Percentiles rank a stretch among this genome's conserved stretches.
These are phyloP conservation scores for Davidsoniella virescens DNA, from an alignment of 2,329 filamentous ascomycete genomes.

Conservation along the genomic window DNA sequence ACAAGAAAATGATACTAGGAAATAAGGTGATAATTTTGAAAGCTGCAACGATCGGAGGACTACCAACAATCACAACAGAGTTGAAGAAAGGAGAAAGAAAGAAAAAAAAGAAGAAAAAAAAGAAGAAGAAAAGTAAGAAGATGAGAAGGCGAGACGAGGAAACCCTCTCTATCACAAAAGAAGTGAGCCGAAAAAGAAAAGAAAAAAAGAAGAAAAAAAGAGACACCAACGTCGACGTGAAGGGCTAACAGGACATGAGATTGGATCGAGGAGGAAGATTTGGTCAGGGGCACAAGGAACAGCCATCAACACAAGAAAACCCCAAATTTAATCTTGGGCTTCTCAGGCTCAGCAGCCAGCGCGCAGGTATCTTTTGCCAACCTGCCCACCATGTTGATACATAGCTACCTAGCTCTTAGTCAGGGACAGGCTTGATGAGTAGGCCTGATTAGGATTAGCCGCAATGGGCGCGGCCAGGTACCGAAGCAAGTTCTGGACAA, in stretches of 20 bases:
- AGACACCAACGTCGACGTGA: not conserved
- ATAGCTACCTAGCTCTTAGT: not conserved
- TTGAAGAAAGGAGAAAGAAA: constrained; percentile 5
- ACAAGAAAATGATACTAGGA: not conserved
- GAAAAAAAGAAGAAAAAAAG: not conserved
- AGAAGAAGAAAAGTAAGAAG: constrained; percentile 7
- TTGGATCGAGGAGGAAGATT: constrained; percentile 1
- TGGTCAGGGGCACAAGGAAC: constrained; percentile 7
- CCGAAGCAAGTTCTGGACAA: too few relatives aligned
- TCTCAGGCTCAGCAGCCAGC: not conserved
- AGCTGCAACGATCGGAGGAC: not conserved
- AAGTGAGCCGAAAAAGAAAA: not conserved
- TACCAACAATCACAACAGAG: constrained; percentile 1
- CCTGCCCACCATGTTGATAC: not conserved
- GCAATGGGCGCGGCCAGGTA: not conserved
- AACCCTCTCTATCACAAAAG: constrained; percentile 2
- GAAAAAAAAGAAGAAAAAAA: constrained; percentile 1
- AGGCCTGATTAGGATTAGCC: constrained; percentile 5
- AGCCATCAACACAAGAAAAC: not conserved
- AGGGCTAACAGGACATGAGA: not conserved
- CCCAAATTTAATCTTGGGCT: too few relatives aligned
- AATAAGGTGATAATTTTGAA: not conserved
- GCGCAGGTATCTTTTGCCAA: not conserved
- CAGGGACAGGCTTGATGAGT: constrained; percentile 1
- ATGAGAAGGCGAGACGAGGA: constrained; percentile 3